These are phyloP conservation scores for Penicillium chermesinum DNA, from an alignment of 495 filamentous ascomycete species.

Conservation along the genomic window DNA sequence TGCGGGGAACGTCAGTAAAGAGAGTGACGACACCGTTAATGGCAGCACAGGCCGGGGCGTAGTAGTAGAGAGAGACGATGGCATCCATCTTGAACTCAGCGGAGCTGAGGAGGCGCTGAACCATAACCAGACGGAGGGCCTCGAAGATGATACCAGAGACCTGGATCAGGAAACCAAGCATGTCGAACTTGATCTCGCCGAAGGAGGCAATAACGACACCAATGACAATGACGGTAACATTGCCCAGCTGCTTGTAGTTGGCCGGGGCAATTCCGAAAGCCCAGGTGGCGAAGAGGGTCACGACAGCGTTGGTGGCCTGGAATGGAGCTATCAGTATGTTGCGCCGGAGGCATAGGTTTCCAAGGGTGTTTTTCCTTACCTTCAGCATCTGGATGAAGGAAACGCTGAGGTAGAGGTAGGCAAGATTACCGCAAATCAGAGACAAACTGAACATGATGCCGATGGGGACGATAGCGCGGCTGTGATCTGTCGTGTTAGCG, in stretches of 20 bases:
- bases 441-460: conserved; percentile 84
- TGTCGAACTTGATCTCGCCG: conserved; percentile 82
- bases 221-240: conserved; percentile 78
- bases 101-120: conserved; percentile 75
- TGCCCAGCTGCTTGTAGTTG: conserved; percentile 68
- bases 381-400: conserved; percentile 96
- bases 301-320: conserved; percentile 86
- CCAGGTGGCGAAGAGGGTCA: conserved; percentile 77
- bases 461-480: conserved; percentile 78
- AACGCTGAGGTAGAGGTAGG: conserved; percentile 83
- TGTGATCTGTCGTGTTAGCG: conserved; percentile 1
- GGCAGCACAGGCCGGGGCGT: conserved; percentile 77
- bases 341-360: neutral
- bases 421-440: conserved; percentile 84
- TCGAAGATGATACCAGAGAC: conserved; percentile 74
- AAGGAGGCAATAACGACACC: conserved; percentile 82
- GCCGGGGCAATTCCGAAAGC: conserved; percentile 62
- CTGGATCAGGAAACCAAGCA: conserved; percentile 79
- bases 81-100: conserved; percentile 95
- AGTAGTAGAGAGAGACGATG: conserved; percentile 88
- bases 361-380: conserved; percentile 51
- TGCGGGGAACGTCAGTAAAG: conserved; percentile 64
- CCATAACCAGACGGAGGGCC: conserved; percentile 80
- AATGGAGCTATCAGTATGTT: neutral
- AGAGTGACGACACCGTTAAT: conserved; percentile 75